Base-by-base conservation (phyloP, 2,329 filamentous ascomycete species). In the Akanthomyces lecanii region DNA sequence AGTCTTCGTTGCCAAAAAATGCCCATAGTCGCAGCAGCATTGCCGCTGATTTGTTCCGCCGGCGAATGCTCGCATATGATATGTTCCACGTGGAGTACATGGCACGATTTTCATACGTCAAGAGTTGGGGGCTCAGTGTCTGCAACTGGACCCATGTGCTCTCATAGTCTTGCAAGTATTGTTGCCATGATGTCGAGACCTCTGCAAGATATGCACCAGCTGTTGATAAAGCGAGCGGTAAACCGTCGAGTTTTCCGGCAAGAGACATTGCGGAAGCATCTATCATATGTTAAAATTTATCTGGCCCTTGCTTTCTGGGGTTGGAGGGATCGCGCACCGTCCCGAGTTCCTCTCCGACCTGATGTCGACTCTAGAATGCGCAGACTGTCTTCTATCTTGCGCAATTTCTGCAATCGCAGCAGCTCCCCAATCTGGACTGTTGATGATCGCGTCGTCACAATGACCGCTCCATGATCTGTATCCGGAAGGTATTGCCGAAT, bases 161-260 rank as follows among this genome's bases (percentile, higher is more conserved):
- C 45, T 73, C 54, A 64, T 82, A 81, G 10, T 73, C 55, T 11
- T 71, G 36, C 48, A 80, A 69, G 67, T 82, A 82, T 45, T 77
- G 67, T 0, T 56, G 61, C n/a, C 73, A 73, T 40, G 64, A 77
- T 0, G 71, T 76, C 44, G 73, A 64, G 30, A 73, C 72, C 53
- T 78, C 65, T 33, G 71, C 62, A 16, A 82, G 73, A 64, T 79
- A 82, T 0, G 76, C 72, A 5, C 78, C 78, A 21, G 80, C 79
- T 18, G 78, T 76, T 5, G 78, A 69, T 18, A 82, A 73, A 1
- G 79, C 79, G 36, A 83, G 73, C 14, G 78, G 79, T 33, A 81
- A 74, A 5, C 80, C 77, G 63, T 78, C 75, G 0, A 82, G 75
- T 55, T 69, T 67, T 40, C 68, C 61, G 1, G 71, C 70, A 64